Percentiles rank a stretch among this genome's conserved stretches.
Conservation (phyloP, 192 early-diverging fungal species). For the Entophlyctis luteolus region DNA sequence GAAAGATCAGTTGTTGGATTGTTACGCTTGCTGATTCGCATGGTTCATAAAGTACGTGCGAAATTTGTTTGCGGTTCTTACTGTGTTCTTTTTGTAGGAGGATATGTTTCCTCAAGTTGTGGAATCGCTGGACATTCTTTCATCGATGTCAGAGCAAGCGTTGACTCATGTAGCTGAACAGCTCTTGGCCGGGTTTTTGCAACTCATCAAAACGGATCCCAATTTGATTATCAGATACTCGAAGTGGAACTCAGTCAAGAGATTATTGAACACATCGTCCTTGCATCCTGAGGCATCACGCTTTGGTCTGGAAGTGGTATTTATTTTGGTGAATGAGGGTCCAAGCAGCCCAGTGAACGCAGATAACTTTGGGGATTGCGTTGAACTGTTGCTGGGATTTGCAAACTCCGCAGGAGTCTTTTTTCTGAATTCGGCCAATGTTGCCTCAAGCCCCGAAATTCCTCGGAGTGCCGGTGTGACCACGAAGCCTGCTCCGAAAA, state of each 20-base stretch:
- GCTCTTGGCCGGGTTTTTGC: conserved; percentile 71
- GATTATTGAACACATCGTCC: conserved; percentile 51
- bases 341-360: conserved; percentile 37
- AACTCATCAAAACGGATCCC: conserved; percentile 59
- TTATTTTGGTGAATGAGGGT: conserved; percentile 50
- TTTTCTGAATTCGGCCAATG: conserved; percentile 8
- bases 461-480: not conserved
- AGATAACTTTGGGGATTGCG: conserved; percentile 71
- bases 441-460: no score
- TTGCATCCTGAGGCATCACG: conserved; percentile 60
- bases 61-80: conserved; percentile 6
- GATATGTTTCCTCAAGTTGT: conserved; percentile 37
- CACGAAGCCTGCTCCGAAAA: not conserved
- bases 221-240: conserved; percentile 27
- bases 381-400: conserved; percentile 66
- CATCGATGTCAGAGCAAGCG: conserved; percentile 53
- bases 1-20: conserved; percentile 75
- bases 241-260: conserved; percentile 52
- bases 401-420: conserved; percentile 46
- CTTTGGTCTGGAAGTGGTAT: conserved; percentile 62
- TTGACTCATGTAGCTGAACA: conserved; percentile 68
- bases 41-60: conserved; percentile 61
- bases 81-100: conserved; percentile 35
- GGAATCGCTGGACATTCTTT: conserved; percentile 46
- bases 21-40: conserved; percentile 63